phyloP scores from a whole-genome alignment of 2,329 filamentous ascomycete species.

The Grosmannia penicillata region DNA sequence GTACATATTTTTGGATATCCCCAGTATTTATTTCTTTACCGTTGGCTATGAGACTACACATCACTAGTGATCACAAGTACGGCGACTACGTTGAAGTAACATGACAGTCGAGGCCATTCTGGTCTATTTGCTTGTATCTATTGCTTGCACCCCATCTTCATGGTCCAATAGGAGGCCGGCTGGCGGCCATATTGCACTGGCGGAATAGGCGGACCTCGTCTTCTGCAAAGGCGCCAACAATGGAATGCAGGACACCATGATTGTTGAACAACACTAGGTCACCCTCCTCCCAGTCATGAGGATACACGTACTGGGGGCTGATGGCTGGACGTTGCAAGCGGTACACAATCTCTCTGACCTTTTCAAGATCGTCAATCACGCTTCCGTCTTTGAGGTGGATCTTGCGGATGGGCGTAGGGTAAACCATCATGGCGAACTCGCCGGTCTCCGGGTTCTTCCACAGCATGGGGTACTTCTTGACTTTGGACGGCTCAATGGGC shows the following conservation, averaged over 20 bases:
- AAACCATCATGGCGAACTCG: conserved; percentile 55
- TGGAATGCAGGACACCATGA: conserved; percentile 57
- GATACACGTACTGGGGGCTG: conserved; percentile 50
- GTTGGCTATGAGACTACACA: too few species aligned
- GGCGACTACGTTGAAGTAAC: too few species aligned
- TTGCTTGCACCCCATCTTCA: not conserved
- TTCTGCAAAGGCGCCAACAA: conserved; percentile 59
- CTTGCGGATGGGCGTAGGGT: conserved; percentile 54
- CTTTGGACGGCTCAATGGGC: conserved; percentile 46
- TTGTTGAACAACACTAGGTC: conserved; percentile 71
- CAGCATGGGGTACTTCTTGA: conserved; percentile 61
- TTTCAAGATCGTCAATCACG: conserved; percentile 48
- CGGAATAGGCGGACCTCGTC: conserved; percentile 61
- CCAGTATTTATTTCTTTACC: too few species aligned
- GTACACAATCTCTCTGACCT: conserved; percentile 20
- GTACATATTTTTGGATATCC: too few species aligned
- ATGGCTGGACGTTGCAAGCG: conserved; percentile 59
- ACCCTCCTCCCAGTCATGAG: conserved; percentile 65
- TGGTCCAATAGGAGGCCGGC: conserved; percentile 14
- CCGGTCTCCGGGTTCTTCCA: conserved; percentile 63
- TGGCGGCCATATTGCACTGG: conserved; percentile 68
- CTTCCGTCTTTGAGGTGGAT: conserved; percentile 51
- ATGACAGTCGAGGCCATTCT: too few species aligned
- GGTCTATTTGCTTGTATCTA: not conserved
- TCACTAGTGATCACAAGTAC: too few species aligned